Conservation (phyloP, 306 rosid genomes). For the Begonia peltatifolia region DNA sequence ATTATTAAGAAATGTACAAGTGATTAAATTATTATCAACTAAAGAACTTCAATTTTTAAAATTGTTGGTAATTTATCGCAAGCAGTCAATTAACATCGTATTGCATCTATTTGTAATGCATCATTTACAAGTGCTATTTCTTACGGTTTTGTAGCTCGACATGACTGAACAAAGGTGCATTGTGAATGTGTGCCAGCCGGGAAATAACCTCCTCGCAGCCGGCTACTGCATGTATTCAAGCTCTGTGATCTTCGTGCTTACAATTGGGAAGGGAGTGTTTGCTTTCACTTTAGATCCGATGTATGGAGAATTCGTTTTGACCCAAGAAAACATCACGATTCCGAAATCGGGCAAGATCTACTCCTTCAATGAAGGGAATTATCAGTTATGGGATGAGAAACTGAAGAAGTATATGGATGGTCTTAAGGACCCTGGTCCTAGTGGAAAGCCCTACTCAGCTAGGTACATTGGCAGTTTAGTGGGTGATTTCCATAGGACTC, state of each 20-base stretch:
- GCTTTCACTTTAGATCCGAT: conserved; percentile 72
- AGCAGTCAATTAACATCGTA: no score
- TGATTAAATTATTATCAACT: no score
- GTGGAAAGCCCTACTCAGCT: conserved; percentile 84
- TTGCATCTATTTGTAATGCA: no score
- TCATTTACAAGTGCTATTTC: no score
- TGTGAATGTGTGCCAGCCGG: conserved; percentile 93
- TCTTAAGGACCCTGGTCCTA: conserved; percentile 91
- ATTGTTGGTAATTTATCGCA: no score
- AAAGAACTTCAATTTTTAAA: no score
- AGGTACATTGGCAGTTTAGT: conserved; percentile 93
- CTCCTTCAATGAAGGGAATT: conserved; percentile 94
- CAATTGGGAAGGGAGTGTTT: conserved; percentile 78
- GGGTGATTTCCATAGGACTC: conserved; percentile 85
- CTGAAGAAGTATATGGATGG: conserved; percentile 82
- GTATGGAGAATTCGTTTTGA: conserved; percentile 84
- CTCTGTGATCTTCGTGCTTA: conserved; percentile 77
- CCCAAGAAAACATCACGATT: conserved; percentile 67
- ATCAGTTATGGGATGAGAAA: conserved; percentile 83
- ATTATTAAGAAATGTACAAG: no score
- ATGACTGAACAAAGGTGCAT: conserved; percentile 43
- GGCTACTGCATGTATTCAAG: conserved; percentile 99
- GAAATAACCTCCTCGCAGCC: conserved; percentile 92
- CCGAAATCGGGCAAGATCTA: conserved; percentile 87
- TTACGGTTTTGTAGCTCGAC: conserved; percentile 39